Evolutionary conservation across 2,329 filamentous ascomycete genomes (phyloP).

Genomic region (Didymellaceae sp.): DNA sequence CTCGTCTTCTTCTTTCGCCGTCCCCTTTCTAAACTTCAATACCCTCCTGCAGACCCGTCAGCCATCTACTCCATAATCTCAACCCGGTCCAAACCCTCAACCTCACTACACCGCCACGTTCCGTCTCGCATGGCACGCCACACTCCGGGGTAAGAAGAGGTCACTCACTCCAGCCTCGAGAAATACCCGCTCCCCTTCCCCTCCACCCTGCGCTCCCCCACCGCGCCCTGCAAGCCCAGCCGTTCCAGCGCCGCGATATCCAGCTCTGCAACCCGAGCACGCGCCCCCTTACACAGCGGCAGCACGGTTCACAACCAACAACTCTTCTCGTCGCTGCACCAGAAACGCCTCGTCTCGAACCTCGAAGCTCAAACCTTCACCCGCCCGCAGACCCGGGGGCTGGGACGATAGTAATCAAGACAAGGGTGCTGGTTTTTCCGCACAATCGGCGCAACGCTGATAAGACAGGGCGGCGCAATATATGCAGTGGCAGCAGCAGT

Average conservation of each 20-base stretch:
- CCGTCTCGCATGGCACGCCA: not conserved
- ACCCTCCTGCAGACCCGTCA: constrained; percentile 4
- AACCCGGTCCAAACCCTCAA: not conserved
- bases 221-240: constrained; percentile 4
- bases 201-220: constrained; percentile 2
- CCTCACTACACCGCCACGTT: not conserved
- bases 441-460: too few species aligned
- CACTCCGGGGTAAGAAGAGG: not conserved
- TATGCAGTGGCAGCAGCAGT: too few species aligned
- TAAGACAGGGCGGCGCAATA: too few species aligned
- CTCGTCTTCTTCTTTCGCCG: not conserved
- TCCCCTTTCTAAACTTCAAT: constrained; percentile 10
- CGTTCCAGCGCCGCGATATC: constrained; percentile 1
- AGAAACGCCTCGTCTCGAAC: too few species aligned
- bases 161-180: constrained; percentile 9
- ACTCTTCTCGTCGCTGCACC: too few species aligned
- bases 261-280: constrained; percentile 4
- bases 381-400: too few species aligned
- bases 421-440: too few species aligned
- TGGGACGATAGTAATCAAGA: too few species aligned
- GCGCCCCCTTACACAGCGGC: not conserved
- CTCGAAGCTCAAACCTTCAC: too few species aligned
- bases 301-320: too few species aligned
- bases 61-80: not conserved
- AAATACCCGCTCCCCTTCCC: constrained; percentile 12